These are phyloP conservation scores for Apiosordaria backusii DNA, from an alignment of 495 filamentous ascomycete genomes.

Conservation along the genomic window DNA sequence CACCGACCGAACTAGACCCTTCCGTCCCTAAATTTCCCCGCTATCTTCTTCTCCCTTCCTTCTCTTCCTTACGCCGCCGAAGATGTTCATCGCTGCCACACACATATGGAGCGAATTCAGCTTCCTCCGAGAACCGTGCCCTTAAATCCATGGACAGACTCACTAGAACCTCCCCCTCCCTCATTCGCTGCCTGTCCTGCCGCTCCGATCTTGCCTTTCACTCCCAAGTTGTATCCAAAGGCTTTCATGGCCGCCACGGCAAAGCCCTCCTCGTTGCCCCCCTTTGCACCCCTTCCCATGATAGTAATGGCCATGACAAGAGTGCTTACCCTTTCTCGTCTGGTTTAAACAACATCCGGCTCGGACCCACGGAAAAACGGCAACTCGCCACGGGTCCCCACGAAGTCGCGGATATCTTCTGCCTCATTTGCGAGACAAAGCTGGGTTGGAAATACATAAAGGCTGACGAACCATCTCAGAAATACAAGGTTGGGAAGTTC, in stretches of 20 bases:
- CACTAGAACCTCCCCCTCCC: constrained; percentile 28
- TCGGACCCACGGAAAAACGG: constrained; percentile 57
- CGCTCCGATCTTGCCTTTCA: constrained; percentile 69
- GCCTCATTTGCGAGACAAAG: constrained; percentile 55
- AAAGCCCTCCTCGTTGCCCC: constrained; percentile 82
- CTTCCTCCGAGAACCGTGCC: neutral
- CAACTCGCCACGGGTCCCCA: constrained; percentile 77
- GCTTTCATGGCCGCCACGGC: constrained; percentile 91
- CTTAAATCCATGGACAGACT: neutral
- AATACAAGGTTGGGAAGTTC: constrained; percentile 94
- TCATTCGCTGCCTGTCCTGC: constrained; percentile 71
- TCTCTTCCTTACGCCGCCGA: constrained; percentile 40
- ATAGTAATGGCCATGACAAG: neutral
- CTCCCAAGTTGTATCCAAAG: constrained; percentile 81
- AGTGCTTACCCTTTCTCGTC: neutral
- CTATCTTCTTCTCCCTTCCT: constrained; percentile 49
- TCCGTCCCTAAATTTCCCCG: constrained; percentile 42
- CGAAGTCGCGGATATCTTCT: constrained; percentile 57
- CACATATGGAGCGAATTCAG: too few species aligned
- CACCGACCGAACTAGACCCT: constrained; percentile 8
- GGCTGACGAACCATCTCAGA: constrained; percentile 74
- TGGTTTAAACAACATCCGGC: constrained; percentile 45
- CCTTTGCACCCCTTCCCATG: constrained; percentile 25
- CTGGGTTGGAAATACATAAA: constrained; percentile 94
- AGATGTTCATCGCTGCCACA: too few species aligned